Evolutionary conservation across 2,329 filamentous ascomycete genomes (phyloP).

Genomic region (Cercospora canescens): DNA sequence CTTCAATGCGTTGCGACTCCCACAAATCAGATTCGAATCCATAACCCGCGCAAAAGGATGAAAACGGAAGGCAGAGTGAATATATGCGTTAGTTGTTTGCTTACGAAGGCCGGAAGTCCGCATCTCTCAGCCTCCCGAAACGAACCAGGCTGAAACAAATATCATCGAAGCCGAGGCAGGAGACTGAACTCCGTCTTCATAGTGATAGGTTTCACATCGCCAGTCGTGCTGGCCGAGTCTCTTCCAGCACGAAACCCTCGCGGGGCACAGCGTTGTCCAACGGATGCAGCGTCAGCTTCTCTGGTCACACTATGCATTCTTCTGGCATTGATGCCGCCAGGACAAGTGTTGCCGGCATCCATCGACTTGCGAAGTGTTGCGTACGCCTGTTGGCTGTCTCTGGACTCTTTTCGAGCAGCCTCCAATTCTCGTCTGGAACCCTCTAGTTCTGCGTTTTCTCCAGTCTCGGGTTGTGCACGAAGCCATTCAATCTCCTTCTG

Average conservation of each 20-base stretch:
- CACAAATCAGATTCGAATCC: too few species aligned
- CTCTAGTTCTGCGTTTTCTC: neutral
- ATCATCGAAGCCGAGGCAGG: slow-evolving; percentile 4
- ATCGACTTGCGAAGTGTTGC: neutral
- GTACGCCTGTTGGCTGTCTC: neutral
- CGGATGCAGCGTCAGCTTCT: slow-evolving; percentile 9
- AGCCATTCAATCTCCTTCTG: slow-evolving; percentile 5
- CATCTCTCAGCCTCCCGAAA: neutral
- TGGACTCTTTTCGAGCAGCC: neutral
- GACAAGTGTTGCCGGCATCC: neutral
- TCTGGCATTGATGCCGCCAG: neutral
- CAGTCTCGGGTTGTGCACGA: neutral
- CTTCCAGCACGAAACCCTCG: slow-evolving; percentile 5
- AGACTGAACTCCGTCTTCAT: slow-evolving; percentile 5
- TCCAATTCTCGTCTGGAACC: neutral
- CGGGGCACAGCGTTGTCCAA: slow-evolving; percentile 10
- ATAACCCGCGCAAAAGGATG: too few species aligned
- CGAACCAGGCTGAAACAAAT: neutral
- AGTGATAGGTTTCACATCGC: slow-evolving; percentile 3
- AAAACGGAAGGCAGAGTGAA: too few species aligned
- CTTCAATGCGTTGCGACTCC: too few species aligned
- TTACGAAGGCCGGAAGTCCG: neutral
- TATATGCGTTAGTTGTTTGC: too few species aligned
- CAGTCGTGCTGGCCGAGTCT: slow-evolving; percentile 6
- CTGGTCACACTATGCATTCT: neutral